Evolutionary conservation across 352 stramenopile species (phyloP), one percentile per base, ranked within the genome.

Genomic region (Globisporangium takayamanum): DNA sequence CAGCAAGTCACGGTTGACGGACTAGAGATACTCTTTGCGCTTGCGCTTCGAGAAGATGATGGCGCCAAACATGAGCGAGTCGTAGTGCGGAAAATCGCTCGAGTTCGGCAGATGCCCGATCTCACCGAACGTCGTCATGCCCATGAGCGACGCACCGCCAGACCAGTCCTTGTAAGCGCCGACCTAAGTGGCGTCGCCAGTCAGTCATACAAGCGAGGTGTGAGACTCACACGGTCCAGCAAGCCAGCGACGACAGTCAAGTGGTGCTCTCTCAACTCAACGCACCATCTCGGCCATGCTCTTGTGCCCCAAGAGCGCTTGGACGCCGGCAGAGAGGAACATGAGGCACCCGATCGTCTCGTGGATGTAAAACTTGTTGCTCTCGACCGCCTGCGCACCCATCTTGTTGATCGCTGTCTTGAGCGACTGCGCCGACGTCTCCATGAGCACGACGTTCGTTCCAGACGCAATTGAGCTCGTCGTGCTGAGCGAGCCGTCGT

Each of bases 331-430:
- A 11, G 85, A 95, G 15, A 95, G 64, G 67, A 95, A 95, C 82
- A 95, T 92, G 33, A 95, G 64, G 58, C 80, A 92, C 25, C 85
- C 83, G 37, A 88, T 84, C 33, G 80, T 88, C 67, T 95, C 85
- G 59, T 82, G 73, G 46, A 92, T 82, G 67, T 87, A 74, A 60
- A 93, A 92, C 59, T 89, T 89, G 64, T 86, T 83, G 63, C 73
- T 88, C 45, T 80, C 75, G 42, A 87, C 74, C 4, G 80, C 83
- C 60, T 90, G 78, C 0, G 75, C 60, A 22, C 81, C 85, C 85
- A 95, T 93, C 81, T 88, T 91, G 69, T 92, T 89, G 59, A 95
- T 90, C 36, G 82, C 78, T 8, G 74, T 89, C 65, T 94, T 92
- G 51, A 94, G 69, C 4, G 77, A 90, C 57, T 88, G 71, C 11